These are phyloP conservation scores for Groenewaldozyma auringiensis DNA, from an alignment of 1,139 yeast species.

Conservation along the genomic window DNA sequence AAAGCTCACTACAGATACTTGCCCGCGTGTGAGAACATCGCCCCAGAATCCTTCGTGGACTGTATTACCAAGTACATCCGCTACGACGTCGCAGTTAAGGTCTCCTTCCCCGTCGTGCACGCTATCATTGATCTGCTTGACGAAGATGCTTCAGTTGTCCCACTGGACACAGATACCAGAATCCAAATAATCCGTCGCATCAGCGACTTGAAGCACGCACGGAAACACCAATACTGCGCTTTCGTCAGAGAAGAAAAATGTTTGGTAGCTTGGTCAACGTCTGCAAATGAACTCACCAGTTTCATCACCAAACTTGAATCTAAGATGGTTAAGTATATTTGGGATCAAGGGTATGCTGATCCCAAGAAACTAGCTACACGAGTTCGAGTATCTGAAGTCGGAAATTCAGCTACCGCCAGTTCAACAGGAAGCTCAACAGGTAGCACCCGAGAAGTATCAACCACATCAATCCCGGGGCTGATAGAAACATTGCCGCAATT, in stretches of 20 bases:
- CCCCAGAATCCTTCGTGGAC: background rate
- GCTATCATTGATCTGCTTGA: background rate
- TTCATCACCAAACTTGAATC: background rate
- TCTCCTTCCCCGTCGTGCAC: background rate
- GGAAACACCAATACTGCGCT: background rate
- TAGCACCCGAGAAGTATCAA: too few relatives aligned
- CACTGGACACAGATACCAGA: background rate
- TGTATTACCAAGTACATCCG: background rate
- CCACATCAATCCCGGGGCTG: background rate
- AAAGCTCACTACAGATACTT: background rate
- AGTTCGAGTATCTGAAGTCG: background rate
- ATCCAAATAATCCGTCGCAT: background rate
- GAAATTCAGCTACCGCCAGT: background rate
- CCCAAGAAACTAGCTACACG: too few relatives aligned
- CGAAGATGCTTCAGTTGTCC: background rate
- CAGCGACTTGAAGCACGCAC: background rate
- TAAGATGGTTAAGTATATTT: background rate
- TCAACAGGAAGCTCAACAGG: background rate
- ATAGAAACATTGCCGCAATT: too few relatives aligned
- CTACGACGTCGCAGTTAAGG: background rate
- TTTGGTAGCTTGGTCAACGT: background rate
- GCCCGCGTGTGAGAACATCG: background rate
- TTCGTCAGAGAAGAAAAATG: background rate
- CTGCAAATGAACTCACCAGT: background rate
- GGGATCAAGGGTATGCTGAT: background rate